These are phyloP conservation scores for Apiospora sp. DNA, from an alignment of 2,329 filamentous ascomycete genomes.

Conservation along the genomic window DNA sequence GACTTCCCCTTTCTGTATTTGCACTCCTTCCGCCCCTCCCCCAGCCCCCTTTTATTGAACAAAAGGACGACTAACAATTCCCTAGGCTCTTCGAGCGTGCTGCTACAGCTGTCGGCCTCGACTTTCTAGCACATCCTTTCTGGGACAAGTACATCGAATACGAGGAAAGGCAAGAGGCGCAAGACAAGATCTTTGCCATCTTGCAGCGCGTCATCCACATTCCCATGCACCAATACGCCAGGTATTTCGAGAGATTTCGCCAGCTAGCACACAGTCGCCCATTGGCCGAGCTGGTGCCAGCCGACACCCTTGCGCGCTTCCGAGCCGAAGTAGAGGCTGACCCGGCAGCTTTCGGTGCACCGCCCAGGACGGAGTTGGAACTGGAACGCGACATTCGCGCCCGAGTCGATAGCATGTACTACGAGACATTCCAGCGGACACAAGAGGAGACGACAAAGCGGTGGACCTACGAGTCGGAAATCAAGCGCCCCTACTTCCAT, in stretches of 20 bases:
- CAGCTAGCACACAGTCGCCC: constrained; percentile 77
- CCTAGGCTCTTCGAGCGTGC: constrained; percentile 90
- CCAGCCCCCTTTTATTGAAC: constrained; percentile 36
- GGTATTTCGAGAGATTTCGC: constrained; percentile 93
- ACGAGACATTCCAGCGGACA: constrained; percentile 81
- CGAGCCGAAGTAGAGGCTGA: constrained; percentile 77
- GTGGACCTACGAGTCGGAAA: constrained; percentile 93
- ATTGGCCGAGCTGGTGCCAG: constrained; percentile 73
- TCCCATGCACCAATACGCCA: constrained; percentile 93
- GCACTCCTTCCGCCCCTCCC: constrained; percentile 56
- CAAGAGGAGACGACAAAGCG: constrained; percentile 90
- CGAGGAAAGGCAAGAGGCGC: constrained; percentile 86
- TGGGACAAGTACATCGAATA: constrained; percentile 99
- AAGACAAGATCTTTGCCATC: constrained; percentile 86
- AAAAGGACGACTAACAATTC: constrained; percentile 41
- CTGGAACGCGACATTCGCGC: constrained; percentile 82
- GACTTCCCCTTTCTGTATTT: constrained; percentile 69
- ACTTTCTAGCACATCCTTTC: constrained; percentile 94
- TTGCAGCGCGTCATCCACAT: constrained; percentile 84
- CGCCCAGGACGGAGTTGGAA: constrained; percentile 74
- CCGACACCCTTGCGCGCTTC: constrained; percentile 73
- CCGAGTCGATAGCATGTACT: constrained; percentile 81
- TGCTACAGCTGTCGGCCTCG: constrained; percentile 82
- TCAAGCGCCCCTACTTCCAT: constrained; percentile 97
- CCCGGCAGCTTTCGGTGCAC: constrained; percentile 57